These are phyloP conservation scores for Aspergillus panamensis DNA, from an alignment of 495 filamentous ascomycete species.

Conservation along the genomic window DNA sequence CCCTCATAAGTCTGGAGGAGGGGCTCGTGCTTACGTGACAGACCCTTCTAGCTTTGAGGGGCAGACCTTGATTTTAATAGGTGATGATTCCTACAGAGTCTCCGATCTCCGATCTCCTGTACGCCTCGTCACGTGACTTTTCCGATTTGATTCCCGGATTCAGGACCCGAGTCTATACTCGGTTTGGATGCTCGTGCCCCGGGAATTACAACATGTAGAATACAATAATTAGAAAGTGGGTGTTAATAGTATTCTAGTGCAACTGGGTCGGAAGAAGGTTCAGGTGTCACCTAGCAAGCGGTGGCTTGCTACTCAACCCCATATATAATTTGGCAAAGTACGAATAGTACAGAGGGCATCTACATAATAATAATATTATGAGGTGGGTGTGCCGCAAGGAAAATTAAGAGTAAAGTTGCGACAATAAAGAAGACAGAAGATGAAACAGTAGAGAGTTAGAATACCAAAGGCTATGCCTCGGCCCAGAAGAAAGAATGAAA, in stretches of 20 bases:
- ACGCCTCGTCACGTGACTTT: not conserved
- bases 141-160: no score
- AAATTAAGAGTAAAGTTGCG: conserved; percentile 4
- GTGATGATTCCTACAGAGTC: not conserved
- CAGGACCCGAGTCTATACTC: no score
- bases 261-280: no score
- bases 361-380: conserved; percentile 10
- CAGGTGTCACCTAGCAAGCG: not conserved
- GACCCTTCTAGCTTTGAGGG: conserved; percentile 6
- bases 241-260: no score
- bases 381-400: not conserved
- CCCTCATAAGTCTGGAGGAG: conserved; percentile 22
- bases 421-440: conserved; percentile 3
- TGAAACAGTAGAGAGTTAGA: conserved; percentile 18
- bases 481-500: conserved; percentile 5
- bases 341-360: conserved; percentile 6
- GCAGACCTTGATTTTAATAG: not conserved
- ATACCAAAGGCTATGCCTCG: not conserved
- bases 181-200: no score
- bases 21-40: conserved; percentile 15
- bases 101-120: not conserved
- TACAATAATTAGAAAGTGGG: no score
- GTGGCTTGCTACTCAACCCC: not conserved
- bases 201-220: no score
- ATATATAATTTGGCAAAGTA: not conserved